Conservation (phyloP, 768 basidiomycete species). For the Termitomyces sp. region DNA sequence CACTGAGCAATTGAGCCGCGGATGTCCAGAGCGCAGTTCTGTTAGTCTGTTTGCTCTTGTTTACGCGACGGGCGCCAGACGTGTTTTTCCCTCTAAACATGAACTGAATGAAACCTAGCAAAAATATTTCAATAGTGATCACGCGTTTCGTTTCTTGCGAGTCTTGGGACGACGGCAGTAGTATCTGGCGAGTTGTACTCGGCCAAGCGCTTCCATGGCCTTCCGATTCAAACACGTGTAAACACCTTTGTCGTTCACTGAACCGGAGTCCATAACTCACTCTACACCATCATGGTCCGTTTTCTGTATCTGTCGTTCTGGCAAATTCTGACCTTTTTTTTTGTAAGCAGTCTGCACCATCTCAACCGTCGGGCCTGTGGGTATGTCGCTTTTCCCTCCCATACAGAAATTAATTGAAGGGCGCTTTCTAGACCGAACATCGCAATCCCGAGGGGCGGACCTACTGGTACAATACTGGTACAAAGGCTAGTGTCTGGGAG, state of each 20-base stretch:
- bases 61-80: slow-evolving; percentile 12
- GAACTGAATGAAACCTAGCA: neutral
- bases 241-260: neutral
- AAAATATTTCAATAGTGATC: neutral
- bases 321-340: neutral
- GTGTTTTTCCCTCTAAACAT: neutral
- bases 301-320: neutral
- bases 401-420: neutral
- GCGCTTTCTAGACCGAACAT: slow-evolving; percentile 70
- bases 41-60: slow-evolving; percentile 14
- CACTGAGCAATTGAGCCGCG: neutral
- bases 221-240: slow-evolving; percentile 8
- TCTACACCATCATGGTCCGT: slow-evolving; percentile 6
- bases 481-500: slow-evolving; percentile 94
- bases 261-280: neutral
- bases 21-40: too few relatives aligned
- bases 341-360: slow-evolving; percentile 5
- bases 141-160: neutral
- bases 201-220: neutral
- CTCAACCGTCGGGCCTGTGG: slow-evolving; percentile 27
- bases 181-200: neutral
- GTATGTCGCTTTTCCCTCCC: slow-evolving; percentile 17
- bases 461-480: slow-evolving; percentile 92
- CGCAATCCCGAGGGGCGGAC: slow-evolving; percentile 95
- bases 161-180: neutral